A percentile compares a stretch with the other conserved stretches of the same genome.
These are phyloP conservation scores for Yarrowia phangngaensis DNA, from an alignment of 805 yeast genomes.

Conservation along the genomic window DNA sequence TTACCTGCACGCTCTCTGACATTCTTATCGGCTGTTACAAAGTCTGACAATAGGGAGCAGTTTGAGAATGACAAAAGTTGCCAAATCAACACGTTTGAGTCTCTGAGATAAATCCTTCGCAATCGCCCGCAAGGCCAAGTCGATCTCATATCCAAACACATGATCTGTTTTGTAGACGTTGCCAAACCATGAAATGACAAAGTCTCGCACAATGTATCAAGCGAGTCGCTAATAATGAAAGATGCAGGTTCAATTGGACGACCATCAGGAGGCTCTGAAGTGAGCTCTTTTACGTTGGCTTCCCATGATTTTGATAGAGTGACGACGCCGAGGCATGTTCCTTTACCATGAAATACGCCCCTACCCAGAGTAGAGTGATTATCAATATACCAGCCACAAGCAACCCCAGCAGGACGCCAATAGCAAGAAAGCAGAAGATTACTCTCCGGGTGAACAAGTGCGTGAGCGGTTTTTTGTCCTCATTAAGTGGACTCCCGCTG, in stretches of 20 bases:
- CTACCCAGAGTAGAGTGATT: slow-evolving; percentile 10
- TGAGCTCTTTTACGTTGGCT: slow-evolving; percentile 16
- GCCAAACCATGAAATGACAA: slow-evolving; percentile 55
- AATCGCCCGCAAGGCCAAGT: slow-evolving; percentile 45
- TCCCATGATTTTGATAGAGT: slow-evolving; percentile 15
- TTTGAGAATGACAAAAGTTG: slow-evolving; percentile 54
- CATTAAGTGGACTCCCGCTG: too few relatives aligned
- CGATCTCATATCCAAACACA: slow-evolving; percentile 45
- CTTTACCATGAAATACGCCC: slow-evolving; percentile 6
- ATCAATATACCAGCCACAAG: slow-evolving; percentile 3
- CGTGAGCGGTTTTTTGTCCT: too few relatives aligned
- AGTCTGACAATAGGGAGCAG: slow-evolving; percentile 58
- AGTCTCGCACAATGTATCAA: slow-evolving; percentile 52
- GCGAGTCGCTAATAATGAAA: slow-evolving; percentile 49
- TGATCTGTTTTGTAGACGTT: slow-evolving; percentile 44
- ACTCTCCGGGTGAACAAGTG: slow-evolving; percentile 5
- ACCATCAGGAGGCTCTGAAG: slow-evolving; percentile 8
- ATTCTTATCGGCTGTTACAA: slow-evolving; percentile 43
- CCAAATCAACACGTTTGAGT: slow-evolving; percentile 47
- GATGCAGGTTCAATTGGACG: slow-evolving; percentile 46
- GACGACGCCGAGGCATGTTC: slow-evolving; percentile 15
- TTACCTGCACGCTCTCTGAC: slow-evolving; percentile 35
- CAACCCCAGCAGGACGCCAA: slow-evolving; percentile 14
- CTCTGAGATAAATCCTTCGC: slow-evolving; percentile 45
- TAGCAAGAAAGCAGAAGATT: slow-evolving; percentile 6